Conservation (phyloP, 2,329 filamentous ascomycete species). For the Phoma sp. region DNA sequence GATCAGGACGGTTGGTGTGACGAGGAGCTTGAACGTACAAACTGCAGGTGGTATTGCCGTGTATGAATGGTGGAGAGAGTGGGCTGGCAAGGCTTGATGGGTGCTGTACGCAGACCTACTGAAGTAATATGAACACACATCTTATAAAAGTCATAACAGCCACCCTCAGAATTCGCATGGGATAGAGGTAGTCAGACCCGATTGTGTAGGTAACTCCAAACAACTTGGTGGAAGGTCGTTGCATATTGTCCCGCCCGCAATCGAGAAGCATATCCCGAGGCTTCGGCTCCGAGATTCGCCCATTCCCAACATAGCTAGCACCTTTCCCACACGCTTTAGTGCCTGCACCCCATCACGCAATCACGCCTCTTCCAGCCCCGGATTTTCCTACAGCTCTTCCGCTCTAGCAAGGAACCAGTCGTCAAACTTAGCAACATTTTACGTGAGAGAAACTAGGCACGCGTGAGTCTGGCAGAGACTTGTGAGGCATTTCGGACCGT, state of each 20-base stretch:
- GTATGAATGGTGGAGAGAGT: conserved; percentile 60
- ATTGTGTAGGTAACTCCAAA: too few relatives aligned
- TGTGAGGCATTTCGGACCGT: conserved; percentile 12
- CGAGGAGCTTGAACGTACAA: conserved; percentile 64
- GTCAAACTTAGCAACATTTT: not conserved
- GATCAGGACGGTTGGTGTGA: conserved; percentile 60
- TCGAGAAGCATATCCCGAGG: not conserved
- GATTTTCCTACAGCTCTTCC: conserved; percentile 1
- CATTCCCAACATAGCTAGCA: not conserved
- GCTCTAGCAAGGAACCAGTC: not conserved
- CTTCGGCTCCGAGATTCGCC: not conserved
- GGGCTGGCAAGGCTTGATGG: conserved; percentile 28
- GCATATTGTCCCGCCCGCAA: not conserved
- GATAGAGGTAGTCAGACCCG: too few relatives aligned
- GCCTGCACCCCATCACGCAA: conserved; percentile 12
- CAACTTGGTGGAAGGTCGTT: too few relatives aligned
- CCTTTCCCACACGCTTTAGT: not conserved
- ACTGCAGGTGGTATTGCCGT: conserved; percentile 61
- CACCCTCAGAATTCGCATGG: too few relatives aligned
- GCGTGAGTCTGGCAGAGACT: conserved; percentile 1
- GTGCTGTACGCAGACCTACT: too few relatives aligned
- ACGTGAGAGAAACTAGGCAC: conserved; percentile 5
- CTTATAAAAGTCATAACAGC: too few relatives aligned
- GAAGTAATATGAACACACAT: too few relatives aligned
- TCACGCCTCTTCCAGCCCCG: conserved; percentile 5